Percentiles rank a stretch among this genome's conserved stretches.
These are phyloP conservation scores for Dactylis glomerata DNA, from an alignment of 176 grass and related monocot species.

Conservation along the genomic window DNA sequence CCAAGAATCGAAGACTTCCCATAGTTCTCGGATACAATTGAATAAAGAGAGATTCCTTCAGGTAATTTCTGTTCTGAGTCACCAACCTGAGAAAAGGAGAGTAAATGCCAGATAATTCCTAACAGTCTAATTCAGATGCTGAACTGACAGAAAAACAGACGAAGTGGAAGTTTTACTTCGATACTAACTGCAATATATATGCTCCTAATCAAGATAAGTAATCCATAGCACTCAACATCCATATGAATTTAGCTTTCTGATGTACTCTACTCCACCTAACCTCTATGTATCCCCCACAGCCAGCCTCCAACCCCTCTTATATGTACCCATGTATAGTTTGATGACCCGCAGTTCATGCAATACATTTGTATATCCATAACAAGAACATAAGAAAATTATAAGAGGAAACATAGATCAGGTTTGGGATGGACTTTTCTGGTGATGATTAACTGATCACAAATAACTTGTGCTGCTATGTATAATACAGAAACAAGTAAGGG, in stretches of 20 bases:
- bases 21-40: conserved; percentile 76
- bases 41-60: conserved; percentile 91
- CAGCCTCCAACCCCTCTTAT: not conserved
- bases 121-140: not conserved
- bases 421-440: not conserved
- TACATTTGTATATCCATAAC: not conserved
- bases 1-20: conserved; percentile 82
- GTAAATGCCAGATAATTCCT: conserved; percentile 12
- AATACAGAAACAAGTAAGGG: not conserved
- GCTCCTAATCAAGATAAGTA: not conserved
- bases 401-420: not conserved
- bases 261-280: not conserved
- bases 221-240: not conserved
- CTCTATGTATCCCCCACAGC: not conserved
- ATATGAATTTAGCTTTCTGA: not conserved
- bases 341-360: not conserved
- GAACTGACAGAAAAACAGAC: not conserved
- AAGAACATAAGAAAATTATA: not conserved
- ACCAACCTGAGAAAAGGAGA: conserved; percentile 63
- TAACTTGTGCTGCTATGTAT: not conserved
- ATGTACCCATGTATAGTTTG: not conserved
- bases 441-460: conserved; percentile 11
- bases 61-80: conserved; percentile 91
- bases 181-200: conserved; percentile 1
- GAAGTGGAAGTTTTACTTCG: not conserved